Conservation (phyloP, 768 basidiomycete species). For the Suillus subalutaceus region DNA sequence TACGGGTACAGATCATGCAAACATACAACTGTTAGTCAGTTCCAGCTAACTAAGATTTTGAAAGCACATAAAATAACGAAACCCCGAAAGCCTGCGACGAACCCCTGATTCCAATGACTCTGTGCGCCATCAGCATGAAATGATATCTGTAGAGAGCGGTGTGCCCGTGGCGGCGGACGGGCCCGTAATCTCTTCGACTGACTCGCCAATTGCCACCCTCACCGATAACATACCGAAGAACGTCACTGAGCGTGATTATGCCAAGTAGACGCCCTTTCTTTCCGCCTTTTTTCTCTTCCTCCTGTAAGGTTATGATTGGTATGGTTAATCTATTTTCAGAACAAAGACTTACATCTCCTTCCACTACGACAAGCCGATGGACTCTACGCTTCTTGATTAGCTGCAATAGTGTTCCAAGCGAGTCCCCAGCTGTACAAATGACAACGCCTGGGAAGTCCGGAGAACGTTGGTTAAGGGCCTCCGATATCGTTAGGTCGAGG, state of each 20-base stretch:
- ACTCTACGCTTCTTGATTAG: constrained; percentile 93
- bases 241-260: constrained; percentile 88
- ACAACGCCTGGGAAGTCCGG: constrained; percentile 97
- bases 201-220: constrained; percentile 55
- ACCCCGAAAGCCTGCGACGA: neutral
- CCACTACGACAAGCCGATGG: constrained; percentile 93
- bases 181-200: constrained; percentile 30
- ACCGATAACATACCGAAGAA: constrained; percentile 81
- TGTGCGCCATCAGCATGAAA: constrained; percentile 16
- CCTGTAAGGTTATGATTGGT: constrained; percentile 43
- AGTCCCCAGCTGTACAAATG: constrained; percentile 91
- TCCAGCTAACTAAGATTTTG: constrained; percentile 7
- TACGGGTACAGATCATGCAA: constrained; percentile 10
- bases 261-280: constrained; percentile 84
- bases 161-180: constrained; percentile 15
- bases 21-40: constrained; percentile 12
- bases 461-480: constrained; percentile 90
- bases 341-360: constrained; percentile 68
- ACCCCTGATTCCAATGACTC: neutral
- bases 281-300: constrained; percentile 78
- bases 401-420: constrained; percentile 85
- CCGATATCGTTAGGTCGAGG: constrained; percentile 91
- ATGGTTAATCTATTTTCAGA: neutral
- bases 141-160: constrained; percentile 20
- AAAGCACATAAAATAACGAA: constrained; percentile 8